Evolutionary conservation across 169 alveolate species (phyloP).

Genomic region (Theileria orientalis): DNA sequence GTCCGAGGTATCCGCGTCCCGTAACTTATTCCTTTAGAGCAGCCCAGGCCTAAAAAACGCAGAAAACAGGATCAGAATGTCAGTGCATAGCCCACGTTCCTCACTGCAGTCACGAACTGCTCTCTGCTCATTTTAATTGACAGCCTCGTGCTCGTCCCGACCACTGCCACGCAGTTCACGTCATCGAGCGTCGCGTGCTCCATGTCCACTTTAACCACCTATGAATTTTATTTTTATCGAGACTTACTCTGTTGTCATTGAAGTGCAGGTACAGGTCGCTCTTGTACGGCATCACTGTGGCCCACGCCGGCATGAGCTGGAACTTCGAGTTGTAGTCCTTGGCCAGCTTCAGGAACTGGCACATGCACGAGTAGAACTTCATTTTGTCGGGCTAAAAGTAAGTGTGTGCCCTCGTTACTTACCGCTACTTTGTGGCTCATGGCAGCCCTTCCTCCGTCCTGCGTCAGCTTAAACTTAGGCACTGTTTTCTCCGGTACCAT

Average conservation of each 20-base stretch:
- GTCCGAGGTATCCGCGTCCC: background rate
- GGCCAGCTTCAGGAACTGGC: constrained; percentile 60
- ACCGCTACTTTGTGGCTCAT: constrained; percentile 53
- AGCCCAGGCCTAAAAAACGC: background rate
- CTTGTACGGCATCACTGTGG: constrained; percentile 45
- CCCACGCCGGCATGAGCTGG: constrained; percentile 58
- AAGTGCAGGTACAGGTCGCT: constrained; percentile 60
- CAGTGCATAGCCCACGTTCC: constrained; percentile 60
- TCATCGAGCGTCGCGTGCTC: constrained; percentile 39
- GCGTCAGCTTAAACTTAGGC: constrained; percentile 59
- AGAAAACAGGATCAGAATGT: constrained; percentile 1
- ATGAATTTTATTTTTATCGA: background rate
- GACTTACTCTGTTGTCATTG: constrained; percentile 42
- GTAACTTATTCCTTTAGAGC: background rate
- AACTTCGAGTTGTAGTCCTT: constrained; percentile 62
- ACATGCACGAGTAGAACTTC: constrained; percentile 52
- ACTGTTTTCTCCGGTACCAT: constrained; percentile 59
- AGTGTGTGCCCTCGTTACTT: background rate
- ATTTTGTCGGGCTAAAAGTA: constrained; percentile 54
- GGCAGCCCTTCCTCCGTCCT: constrained; percentile 58
- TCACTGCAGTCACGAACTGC: constrained; percentile 39
- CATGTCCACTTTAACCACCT: constrained; percentile 59
- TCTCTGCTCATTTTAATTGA: constrained; percentile 59
- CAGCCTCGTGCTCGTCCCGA: constrained; percentile 43
- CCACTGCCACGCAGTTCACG: constrained; percentile 52